Evolutionary conservation across 176 grass and related monocot species (phyloP).

Genomic region (Triticum monococcum): DNA sequence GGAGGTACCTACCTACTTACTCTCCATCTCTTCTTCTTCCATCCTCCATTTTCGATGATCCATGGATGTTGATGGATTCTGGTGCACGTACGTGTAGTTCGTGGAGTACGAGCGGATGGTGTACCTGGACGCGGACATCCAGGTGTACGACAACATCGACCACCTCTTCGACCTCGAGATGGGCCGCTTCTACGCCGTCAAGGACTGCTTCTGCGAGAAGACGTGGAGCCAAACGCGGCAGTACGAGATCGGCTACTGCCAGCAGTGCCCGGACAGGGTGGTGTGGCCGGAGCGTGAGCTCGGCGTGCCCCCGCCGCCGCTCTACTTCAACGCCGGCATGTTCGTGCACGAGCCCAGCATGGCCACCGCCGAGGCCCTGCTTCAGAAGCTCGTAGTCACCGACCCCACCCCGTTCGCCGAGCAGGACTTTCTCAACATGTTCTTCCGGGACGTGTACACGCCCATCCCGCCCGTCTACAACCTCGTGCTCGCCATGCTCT

Average conservation of each 20-base stretch:
- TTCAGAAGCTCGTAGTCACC: constrained; percentile 39
- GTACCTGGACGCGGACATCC: constrained; percentile 80
- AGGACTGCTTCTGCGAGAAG: constrained; percentile 96
- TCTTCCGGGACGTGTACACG: constrained; percentile 59
- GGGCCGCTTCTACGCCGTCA: constrained; percentile 59
- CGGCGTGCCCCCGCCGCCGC: constrained; percentile 43
- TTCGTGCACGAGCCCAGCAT: constrained; percentile 70
- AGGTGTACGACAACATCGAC: constrained; percentile 73
- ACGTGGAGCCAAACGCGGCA: constrained; percentile 82
- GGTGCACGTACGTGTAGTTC: constrained; percentile 24
- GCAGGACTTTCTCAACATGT: constrained; percentile 86
- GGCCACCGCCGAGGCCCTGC: constrained; percentile 36
- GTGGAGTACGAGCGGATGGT: constrained; percentile 78
- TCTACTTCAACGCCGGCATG: constrained; percentile 94
- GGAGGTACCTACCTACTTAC: constrained; percentile 43
- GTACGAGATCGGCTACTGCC: constrained; percentile 74
- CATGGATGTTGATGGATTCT: too few relatives aligned
- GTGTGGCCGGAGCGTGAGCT: constrained; percentile 45
- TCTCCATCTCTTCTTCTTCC: neutral
- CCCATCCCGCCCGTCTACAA: constrained; percentile 67
- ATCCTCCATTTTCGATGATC: too few relatives aligned
- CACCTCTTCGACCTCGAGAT: constrained; percentile 53
- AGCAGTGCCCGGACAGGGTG: constrained; percentile 59
- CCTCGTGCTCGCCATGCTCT: constrained; percentile 82
- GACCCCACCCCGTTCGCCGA: constrained; percentile 70